A percentile compares a stretch with the other conserved stretches of the same genome.
Conservation (phyloP, 2,329 filamentous ascomycete genomes). For the Coniochaeta hoffmannii region DNA sequence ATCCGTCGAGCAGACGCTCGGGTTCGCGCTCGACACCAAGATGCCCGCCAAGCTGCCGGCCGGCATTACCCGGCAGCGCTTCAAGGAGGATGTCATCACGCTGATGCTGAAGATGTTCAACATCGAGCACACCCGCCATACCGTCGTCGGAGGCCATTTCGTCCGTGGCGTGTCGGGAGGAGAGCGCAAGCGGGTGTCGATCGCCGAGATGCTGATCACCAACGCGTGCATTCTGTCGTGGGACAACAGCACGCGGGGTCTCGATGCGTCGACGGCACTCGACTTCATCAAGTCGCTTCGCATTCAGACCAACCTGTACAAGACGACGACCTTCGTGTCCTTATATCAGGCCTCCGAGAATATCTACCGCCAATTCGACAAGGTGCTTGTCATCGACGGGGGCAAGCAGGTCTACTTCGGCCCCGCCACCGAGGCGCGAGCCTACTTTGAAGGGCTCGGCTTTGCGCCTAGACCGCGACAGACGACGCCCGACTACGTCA, state of each 20-base stretch:
- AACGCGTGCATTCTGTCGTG: constrained; percentile 65
- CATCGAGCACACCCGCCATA: constrained; percentile 80
- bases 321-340: constrained; percentile 77
- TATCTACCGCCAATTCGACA: constrained; percentile 74
- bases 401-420: constrained; percentile 74
- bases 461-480: constrained; percentile 69
- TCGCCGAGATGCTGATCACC: constrained; percentile 76
- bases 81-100: constrained; percentile 68
- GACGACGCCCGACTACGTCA: constrained; percentile 76
- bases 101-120: constrained; percentile 87
- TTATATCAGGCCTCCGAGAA: constrained; percentile 81
- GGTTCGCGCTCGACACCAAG: constrained; percentile 79
- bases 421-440: constrained; percentile 55
- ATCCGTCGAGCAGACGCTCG: constrained; percentile 80
- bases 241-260: constrained; percentile 58
- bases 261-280: constrained; percentile 48
- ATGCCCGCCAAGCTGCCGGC: constrained; percentile 72
- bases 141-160: constrained; percentile 76
- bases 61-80: constrained; percentile 61
- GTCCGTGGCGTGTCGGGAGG: constrained; percentile 74
- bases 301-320: constrained; percentile 76
- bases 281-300: constrained; percentile 57
- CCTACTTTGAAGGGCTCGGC: constrained; percentile 71
- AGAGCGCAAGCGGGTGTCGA: constrained; percentile 73
- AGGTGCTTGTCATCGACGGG: constrained; percentile 73